A percentile compares a stretch with the other conserved stretches of the same genome.
Conservation (phyloP, 441 rosid genomes). For the Geranium incanum region DNA sequence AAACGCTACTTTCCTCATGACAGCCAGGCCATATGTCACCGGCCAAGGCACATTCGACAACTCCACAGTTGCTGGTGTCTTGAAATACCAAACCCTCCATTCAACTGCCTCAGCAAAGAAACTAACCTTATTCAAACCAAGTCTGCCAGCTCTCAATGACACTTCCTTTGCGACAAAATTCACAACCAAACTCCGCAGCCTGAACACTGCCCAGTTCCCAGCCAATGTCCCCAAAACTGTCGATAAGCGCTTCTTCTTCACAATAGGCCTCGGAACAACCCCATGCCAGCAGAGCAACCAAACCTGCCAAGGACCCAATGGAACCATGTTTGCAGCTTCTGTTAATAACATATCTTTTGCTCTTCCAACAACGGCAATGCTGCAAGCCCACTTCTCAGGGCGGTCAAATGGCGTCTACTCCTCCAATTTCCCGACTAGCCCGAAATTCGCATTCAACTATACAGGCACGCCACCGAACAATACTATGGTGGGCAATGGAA, state of each 20-base stretch:
- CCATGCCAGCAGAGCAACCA: conserved; percentile 32
- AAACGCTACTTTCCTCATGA: conserved; percentile 46
- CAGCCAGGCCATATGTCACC: conserved; percentile 42
- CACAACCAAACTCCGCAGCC: conserved; percentile 33
- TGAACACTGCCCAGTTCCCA: conserved; percentile 34
- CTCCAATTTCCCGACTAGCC: conserved; percentile 51
- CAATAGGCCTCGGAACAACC: conserved; percentile 41
- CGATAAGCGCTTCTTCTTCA: conserved; percentile 46
- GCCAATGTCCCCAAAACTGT: conserved; percentile 48
- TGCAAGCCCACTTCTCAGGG: conserved; percentile 51
- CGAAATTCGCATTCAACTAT: conserved; percentile 48
- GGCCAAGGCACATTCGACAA: conserved; percentile 32
- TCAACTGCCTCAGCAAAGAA: conserved; percentile 33
- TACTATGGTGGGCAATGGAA: conserved; percentile 27
- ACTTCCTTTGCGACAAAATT: conserved; percentile 36
- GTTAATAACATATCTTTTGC: conserved; percentile 50
- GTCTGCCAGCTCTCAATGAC: conserved; percentile 44
- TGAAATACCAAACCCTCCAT: conserved; percentile 3
- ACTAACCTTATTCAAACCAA: conserved; percentile 33
- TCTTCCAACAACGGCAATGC: conserved; percentile 42
- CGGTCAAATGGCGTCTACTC: conserved; percentile 39
- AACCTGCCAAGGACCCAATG: conserved; percentile 24
- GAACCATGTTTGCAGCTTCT: conserved; percentile 43
- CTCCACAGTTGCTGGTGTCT: conserved; percentile 33
- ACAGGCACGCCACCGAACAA: conserved; percentile 50